Conservation (phyloP, 805 yeast species). For the Schwanniomyces vanrijiae region DNA sequence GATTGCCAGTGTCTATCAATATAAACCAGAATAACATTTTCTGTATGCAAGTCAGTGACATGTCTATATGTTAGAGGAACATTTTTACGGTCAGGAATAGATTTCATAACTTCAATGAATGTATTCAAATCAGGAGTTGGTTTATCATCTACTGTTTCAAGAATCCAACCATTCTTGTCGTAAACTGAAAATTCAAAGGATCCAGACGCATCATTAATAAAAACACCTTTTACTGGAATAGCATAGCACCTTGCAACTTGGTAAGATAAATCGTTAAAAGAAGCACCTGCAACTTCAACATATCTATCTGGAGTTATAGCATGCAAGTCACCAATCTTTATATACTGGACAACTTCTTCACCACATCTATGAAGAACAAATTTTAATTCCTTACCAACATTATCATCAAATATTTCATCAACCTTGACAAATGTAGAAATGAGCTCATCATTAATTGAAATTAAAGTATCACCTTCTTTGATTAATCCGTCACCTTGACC, state of each 20-base stretch:
- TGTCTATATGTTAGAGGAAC: slow-evolving; percentile 74
- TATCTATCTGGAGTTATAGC: slow-evolving; percentile 78
- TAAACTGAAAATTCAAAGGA: slow-evolving; percentile 62
- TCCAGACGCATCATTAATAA: slow-evolving; percentile 72
- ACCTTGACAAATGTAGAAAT: slow-evolving; percentile 73
- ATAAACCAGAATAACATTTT: slow-evolving; percentile 61
- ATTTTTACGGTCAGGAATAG: slow-evolving; percentile 72
- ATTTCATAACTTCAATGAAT: slow-evolving; percentile 75
- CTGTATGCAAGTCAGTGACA: slow-evolving; percentile 77
- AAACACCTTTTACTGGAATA: slow-evolving; percentile 83
- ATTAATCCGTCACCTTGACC: slow-evolving; percentile 79
- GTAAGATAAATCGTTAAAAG: slow-evolving; percentile 81
- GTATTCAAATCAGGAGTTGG: slow-evolving; percentile 74
- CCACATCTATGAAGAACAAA: slow-evolving; percentile 77
- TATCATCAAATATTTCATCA: slow-evolving; percentile 78
- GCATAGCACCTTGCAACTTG: slow-evolving; percentile 86
- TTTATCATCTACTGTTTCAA: slow-evolving; percentile 73
- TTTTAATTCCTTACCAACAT: slow-evolving; percentile 58
- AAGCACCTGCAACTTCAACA: slow-evolving; percentile 82
- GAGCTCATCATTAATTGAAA: slow-evolving; percentile 65
- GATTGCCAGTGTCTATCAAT: slow-evolving; percentile 87
- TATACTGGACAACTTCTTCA: slow-evolving; percentile 45
- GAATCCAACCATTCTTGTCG: slow-evolving; percentile 75
- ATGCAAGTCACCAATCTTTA: slow-evolving; percentile 74
- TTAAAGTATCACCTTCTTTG: slow-evolving; percentile 82